These are phyloP conservation scores for Alternaria arbusti DNA, from an alignment of 2,329 filamentous ascomycete species.

Conservation along the genomic window DNA sequence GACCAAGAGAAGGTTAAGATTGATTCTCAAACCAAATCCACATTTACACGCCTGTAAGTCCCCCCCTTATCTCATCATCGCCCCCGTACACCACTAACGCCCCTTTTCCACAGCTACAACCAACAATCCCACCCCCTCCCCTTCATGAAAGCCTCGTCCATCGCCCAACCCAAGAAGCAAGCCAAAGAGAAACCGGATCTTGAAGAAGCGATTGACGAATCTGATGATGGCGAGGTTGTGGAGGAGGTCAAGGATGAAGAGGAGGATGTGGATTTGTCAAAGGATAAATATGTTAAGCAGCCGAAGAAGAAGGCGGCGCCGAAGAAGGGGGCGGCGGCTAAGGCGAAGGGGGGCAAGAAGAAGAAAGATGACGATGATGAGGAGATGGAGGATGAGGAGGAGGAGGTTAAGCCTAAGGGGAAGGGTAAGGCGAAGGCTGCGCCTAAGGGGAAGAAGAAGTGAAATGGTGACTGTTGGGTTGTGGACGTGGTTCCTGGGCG, in stretches of 20 bases:
- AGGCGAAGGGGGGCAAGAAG: constrained; percentile 54
- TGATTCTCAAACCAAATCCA: constrained; percentile 82
- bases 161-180: constrained; percentile 73
- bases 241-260: constrained; percentile 65
- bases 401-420: constrained; percentile 60
- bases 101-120: constrained; percentile 72
- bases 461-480: not conserved
- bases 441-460: constrained; percentile 12
- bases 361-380: constrained; percentile 42
- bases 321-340: constrained; percentile 51
- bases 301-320: constrained; percentile 74
- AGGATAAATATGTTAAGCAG: constrained; percentile 95
- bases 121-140: constrained; percentile 83
- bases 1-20: constrained; percentile 76
- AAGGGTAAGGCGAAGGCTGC: constrained; percentile 55
- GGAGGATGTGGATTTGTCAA: constrained; percentile 82
- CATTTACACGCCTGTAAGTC: constrained; percentile 86
- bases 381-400: constrained; percentile 38
- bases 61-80: not conserved
- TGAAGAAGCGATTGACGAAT: constrained; percentile 94
- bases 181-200: constrained; percentile 84
- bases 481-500: too few relatives aligned
- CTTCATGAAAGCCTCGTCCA: constrained; percentile 90
- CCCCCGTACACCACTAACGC: constrained; percentile 9
- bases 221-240: constrained; percentile 67